Evolutionary conservation across 2,329 filamentous ascomycete species (phyloP).

Genomic region (Pseudocercospora fuligena): DNA sequence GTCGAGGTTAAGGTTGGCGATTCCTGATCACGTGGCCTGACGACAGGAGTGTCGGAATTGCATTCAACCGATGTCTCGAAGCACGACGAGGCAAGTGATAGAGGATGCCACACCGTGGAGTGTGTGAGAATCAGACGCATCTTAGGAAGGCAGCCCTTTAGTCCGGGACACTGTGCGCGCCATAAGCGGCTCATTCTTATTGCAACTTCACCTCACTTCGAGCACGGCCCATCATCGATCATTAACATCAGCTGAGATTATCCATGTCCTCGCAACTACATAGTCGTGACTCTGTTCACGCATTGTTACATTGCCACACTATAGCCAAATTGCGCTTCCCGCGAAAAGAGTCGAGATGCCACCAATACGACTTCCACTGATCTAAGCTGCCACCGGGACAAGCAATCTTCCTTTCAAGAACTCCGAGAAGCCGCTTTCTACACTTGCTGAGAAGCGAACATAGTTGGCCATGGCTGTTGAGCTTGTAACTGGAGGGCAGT

Average conservation of each 20-base stretch:
- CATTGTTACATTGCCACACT: neutral
- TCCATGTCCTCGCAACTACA: neutral
- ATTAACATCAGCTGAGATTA: neutral
- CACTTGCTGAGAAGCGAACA: slow-evolving; percentile 64
- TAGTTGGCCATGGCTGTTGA: slow-evolving; percentile 62
- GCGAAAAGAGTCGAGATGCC: neutral
- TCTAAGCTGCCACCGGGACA: neutral
- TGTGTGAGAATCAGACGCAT: neutral
- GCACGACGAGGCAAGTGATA: too few relatives aligned
- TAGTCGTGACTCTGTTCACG: neutral
- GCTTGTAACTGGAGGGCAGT: slow-evolving; percentile 56
- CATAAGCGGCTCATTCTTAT: neutral
- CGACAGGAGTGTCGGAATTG: neutral
- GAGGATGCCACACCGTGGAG: too few relatives aligned
- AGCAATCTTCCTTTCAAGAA: slow-evolving; percentile 49
- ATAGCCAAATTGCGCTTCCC: neutral
- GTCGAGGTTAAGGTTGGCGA: neutral
- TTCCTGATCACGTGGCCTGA: neutral
- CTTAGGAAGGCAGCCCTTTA: neutral
- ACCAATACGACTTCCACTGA: neutral
- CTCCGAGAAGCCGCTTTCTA: slow-evolving; percentile 61
- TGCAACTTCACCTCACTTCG: neutral
- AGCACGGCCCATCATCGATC: neutral
- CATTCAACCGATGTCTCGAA: too few relatives aligned
- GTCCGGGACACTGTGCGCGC: too few relatives aligned